These are phyloP conservation scores for Flueggea neowawraea DNA, from an alignment of 441 rosid species.

Conservation along the genomic window DNA sequence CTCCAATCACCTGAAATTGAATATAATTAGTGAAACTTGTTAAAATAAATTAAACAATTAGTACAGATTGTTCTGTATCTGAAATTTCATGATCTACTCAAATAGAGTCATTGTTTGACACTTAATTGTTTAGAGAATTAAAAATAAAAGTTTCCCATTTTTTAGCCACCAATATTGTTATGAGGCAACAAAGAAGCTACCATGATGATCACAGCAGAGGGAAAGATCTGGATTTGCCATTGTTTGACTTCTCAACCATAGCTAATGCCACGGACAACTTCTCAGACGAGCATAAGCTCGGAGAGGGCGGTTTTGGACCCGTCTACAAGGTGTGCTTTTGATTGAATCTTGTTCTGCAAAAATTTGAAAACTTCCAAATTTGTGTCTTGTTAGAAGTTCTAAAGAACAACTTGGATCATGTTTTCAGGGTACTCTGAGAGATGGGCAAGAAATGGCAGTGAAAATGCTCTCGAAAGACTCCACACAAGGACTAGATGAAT, in stretches of 20 bases:
- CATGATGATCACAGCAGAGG: slow-evolving; percentile 3
- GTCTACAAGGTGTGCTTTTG: slow-evolving; percentile 59
- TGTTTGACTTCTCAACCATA: slow-evolving; percentile 52
- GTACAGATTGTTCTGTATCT: too few relatives aligned
- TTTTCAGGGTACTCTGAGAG: slow-evolving; percentile 52
- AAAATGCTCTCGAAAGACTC: slow-evolving; percentile 54
- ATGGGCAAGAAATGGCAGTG: slow-evolving; percentile 51
- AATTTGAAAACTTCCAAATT: neutral
- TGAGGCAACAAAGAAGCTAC: neutral
- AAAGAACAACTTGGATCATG: neutral
- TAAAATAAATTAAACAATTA: too few relatives aligned
- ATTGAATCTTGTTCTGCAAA: too few relatives aligned
- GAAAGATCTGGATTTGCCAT: slow-evolving; percentile 62
- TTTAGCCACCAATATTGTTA: slow-evolving; percentile 1
- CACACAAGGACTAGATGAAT: slow-evolving; percentile 51
- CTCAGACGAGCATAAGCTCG: slow-evolving; percentile 47
- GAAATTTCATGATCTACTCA: too few relatives aligned
- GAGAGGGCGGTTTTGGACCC: slow-evolving; percentile 84
- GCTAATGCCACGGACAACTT: slow-evolving; percentile 57
- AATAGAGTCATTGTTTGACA: too few relatives aligned
- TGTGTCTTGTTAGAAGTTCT: neutral
- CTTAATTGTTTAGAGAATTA: too few relatives aligned
- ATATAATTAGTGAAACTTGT: too few relatives aligned
- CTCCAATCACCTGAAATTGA: too few relatives aligned
- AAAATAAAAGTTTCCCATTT: too few relatives aligned